Conservation (phyloP, 2,329 filamentous ascomycete genomes). For the Alternaria burnsii region DNA sequence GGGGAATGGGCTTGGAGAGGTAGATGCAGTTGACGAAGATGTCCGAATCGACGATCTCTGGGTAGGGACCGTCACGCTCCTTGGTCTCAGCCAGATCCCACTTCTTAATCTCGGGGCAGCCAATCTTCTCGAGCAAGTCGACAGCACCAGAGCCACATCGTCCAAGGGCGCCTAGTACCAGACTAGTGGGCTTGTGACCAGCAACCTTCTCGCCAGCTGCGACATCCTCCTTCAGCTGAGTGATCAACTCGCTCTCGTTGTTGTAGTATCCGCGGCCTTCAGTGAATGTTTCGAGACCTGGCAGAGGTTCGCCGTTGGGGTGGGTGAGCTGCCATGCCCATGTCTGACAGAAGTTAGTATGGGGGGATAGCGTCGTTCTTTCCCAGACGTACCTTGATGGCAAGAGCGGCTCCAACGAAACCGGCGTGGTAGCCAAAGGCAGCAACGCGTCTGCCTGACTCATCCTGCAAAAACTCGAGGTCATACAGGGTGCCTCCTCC, state of each 20-base stretch:
- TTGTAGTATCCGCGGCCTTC: constrained; percentile 66
- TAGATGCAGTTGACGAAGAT: constrained; percentile 71
- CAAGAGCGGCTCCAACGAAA: constrained; percentile 59
- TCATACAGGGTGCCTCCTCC: constrained; percentile 83
- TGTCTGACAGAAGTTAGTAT: constrained; percentile 60
- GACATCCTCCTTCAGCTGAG: constrained; percentile 76
- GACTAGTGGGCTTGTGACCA: constrained; percentile 73
- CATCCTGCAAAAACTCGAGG: constrained; percentile 84
- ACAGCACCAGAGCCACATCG: constrained; percentile 87
- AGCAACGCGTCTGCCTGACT: constrained; percentile 73
- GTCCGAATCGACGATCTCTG: constrained; percentile 74
- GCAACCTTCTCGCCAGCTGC: constrained; percentile 71
- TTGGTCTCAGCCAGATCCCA: constrained; percentile 84
- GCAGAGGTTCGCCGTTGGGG: constrained; percentile 70
- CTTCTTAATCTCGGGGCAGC: constrained; percentile 73
- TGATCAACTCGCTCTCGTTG: constrained; percentile 77
- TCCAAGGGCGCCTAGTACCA: constrained; percentile 82
- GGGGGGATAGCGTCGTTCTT: too few relatives aligned
- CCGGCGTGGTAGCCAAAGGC: constrained; percentile 68
- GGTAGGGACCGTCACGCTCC: constrained; percentile 72
- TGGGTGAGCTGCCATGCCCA: constrained; percentile 86
- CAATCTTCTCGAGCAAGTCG: constrained; percentile 78
- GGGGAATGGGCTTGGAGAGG: constrained; percentile 78
- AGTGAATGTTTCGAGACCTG: constrained; percentile 65
- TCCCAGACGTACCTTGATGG: constrained; percentile 44